phyloP scores from a whole-genome alignment of 345 rosid species.

The Melaleuca quinquenervia region DNA sequence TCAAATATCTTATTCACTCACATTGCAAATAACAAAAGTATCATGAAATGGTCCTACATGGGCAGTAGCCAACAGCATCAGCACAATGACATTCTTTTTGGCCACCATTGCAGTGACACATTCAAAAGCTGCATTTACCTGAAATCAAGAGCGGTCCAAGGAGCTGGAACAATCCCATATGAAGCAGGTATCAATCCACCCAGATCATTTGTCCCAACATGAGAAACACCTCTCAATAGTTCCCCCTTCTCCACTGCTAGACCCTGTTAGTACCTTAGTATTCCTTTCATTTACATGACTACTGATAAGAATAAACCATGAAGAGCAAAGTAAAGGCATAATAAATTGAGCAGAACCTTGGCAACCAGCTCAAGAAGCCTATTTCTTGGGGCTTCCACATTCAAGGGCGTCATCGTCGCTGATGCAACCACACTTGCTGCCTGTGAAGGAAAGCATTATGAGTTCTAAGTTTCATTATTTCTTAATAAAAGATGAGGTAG shows the following conservation, averaged over 20 bases:
- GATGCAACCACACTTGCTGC: slow-evolving; percentile 75
- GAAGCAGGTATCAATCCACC: slow-evolving; percentile 24
- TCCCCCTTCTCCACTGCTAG: slow-evolving; percentile 77
- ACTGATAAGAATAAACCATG: neutral
- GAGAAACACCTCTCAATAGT: slow-evolving; percentile 31
- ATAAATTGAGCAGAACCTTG: slow-evolving; percentile 29
- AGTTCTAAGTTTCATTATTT: neutral
- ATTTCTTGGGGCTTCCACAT: slow-evolving; percentile 53
- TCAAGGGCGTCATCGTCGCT: slow-evolving; percentile 71
- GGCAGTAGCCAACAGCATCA: neutral
- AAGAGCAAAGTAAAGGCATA: neutral
- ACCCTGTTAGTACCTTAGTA: slow-evolving; percentile 58
- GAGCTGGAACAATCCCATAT: slow-evolving; percentile 38
- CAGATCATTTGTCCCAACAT: slow-evolving; percentile 25
- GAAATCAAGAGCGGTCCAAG: slow-evolving; percentile 54
- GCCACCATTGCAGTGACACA: neutral
- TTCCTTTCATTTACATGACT: neutral
- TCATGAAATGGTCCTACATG: neutral
- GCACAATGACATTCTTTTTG: neutral
- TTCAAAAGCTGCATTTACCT: slow-evolving; percentile 21
- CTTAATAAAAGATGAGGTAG: neutral
- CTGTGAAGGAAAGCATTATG: slow-evolving; percentile 16
- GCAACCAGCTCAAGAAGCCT: slow-evolving; percentile 76
- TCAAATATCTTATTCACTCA: neutral
- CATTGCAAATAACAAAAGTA: neutral